Evolutionary conservation across 306 rosid species (phyloP).

Genomic region (Casuarina equisetifolia): DNA sequence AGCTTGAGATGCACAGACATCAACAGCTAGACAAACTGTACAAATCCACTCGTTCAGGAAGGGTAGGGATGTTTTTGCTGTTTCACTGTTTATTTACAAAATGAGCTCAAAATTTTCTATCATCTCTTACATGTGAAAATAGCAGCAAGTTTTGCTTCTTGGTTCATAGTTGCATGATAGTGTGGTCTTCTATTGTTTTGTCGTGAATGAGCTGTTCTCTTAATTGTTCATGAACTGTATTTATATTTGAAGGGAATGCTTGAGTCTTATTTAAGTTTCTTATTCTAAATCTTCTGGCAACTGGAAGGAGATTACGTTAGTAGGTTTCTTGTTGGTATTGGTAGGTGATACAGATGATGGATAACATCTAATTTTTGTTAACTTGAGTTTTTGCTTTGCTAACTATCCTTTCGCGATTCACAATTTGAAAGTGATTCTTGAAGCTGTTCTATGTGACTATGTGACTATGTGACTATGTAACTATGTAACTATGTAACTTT

Average conservation of each 20-base stretch:
- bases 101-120: slow-evolving; percentile 22
- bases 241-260: background rate
- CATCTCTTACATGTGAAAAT: background rate
- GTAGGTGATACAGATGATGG: background rate
- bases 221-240: too few relatives aligned
- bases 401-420: background rate
- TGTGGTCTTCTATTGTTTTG: background rate
- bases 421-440: background rate
- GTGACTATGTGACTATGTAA: background rate
- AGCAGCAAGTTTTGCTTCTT: background rate
- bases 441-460: background rate
- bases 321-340: background rate
- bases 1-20: slow-evolving; percentile 93
- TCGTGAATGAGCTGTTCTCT: background rate
- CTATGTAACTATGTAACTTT: background rate
- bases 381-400: background rate
- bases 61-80: slow-evolving; percentile 45
- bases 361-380: background rate
- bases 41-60: slow-evolving; percentile 82
- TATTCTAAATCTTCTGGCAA: background rate
- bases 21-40: slow-evolving; percentile 85
- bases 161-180: background rate
- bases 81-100: background rate
- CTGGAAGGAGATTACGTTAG: background rate
- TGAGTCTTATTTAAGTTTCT: background rate